Evolutionary conservation across 306 rosid species (phyloP).

Genomic region (Hylodesmum podocarpum): DNA sequence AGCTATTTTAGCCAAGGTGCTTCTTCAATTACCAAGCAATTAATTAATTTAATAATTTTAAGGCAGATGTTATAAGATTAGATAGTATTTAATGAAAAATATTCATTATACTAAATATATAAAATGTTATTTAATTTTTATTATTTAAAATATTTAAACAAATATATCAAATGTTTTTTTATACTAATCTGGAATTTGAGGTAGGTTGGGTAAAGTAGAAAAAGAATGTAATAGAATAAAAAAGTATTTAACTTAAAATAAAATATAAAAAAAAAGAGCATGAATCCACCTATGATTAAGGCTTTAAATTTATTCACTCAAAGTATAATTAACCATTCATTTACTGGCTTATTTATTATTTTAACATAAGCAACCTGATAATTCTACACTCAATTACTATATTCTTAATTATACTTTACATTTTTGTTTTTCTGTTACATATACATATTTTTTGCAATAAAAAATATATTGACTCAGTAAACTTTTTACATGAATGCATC

Average conservation of each 20-base stretch:
- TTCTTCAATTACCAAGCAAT: not conserved
- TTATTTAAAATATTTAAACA: not conserved
- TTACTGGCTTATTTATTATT: not conserved
- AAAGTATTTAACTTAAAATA: too few relatives aligned
- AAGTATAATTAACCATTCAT: not conserved
- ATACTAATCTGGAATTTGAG: too few relatives aligned
- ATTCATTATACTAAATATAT: not conserved
- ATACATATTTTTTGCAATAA: too few relatives aligned
- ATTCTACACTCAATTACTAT: not conserved
- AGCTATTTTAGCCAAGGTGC: slow-evolving; percentile 94
- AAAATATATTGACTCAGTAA: too few relatives aligned
- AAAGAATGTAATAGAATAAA: too few relatives aligned
- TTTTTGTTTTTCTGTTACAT: not conserved
- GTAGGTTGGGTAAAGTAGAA: too few relatives aligned
- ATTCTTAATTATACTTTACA: not conserved
- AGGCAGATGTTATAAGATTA: not conserved
- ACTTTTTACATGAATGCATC: too few relatives aligned
- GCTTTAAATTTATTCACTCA: not conserved
- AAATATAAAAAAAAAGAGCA: too few relatives aligned
- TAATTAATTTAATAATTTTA: not conserved
- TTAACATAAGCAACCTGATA: not conserved
- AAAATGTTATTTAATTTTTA: not conserved
- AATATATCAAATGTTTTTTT: too few relatives aligned
- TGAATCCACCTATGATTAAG: too few relatives aligned
- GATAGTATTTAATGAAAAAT: not conserved